These are phyloP conservation scores for Plectranthus barbatus DNA, from an alignment of 257 asterid species.

Conservation along the genomic window DNA sequence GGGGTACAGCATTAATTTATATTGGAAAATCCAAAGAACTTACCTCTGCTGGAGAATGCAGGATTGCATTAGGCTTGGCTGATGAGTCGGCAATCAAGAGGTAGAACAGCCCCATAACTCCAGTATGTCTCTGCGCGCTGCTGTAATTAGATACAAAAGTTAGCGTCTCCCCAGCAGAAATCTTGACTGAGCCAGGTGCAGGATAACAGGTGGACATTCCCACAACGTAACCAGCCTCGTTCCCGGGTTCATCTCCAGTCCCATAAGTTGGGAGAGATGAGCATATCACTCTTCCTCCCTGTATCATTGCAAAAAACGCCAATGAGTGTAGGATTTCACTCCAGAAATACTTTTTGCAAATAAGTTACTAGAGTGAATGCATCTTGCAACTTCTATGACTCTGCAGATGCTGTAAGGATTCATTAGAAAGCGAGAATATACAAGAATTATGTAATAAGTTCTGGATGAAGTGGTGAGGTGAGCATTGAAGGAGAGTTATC, in stretches of 20 bases:
- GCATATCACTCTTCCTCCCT: constrained; percentile 76
- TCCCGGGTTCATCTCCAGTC: constrained; percentile 60
- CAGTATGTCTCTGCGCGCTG: constrained; percentile 46
- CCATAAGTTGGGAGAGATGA: constrained; percentile 69
- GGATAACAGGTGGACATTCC: constrained; percentile 94
- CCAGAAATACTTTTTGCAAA: not conserved
- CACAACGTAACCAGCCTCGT: constrained; percentile 77
- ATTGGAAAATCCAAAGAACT: not conserved
- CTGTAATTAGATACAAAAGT: constrained; percentile 64
- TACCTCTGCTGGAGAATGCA: constrained; percentile 31
- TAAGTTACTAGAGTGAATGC: not conserved
- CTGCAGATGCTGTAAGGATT: no score
- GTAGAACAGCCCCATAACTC: constrained; percentile 94
- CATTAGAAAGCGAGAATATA: no score
- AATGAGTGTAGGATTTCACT: not conserved
- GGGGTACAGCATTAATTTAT: no score
- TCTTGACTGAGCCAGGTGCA: constrained; percentile 65
- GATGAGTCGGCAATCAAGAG: constrained; percentile 55
- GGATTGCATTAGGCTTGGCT: constrained; percentile 7
- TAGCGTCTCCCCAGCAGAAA: constrained; percentile 56
- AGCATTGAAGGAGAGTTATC: no score
- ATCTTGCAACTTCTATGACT: no score
- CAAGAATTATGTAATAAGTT: no score
- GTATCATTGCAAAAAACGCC: constrained; percentile 2
- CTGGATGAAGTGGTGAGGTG: no score